Conservation (phyloP, 306 rosid species). For the Vigna angularis region DNA sequence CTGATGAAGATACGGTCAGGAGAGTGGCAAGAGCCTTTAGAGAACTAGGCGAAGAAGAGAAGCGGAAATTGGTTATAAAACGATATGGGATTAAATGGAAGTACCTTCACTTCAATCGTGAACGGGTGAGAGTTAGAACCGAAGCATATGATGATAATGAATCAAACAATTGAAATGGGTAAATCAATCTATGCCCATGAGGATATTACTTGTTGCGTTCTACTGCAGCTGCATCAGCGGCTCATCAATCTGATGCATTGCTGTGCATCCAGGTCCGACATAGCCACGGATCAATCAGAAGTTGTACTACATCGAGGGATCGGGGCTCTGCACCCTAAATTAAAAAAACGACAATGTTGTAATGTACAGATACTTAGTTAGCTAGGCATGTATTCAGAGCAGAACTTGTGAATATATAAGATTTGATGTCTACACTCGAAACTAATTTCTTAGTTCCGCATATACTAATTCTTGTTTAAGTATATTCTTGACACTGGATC, state of each 20-base stretch:
- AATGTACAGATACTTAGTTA: not conserved
- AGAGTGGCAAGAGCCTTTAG: slow-evolving; percentile 70
- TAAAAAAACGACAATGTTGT: slow-evolving; percentile 13
- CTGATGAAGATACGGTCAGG: slow-evolving; percentile 87
- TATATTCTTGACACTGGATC: not conserved
- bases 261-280: not conserved
- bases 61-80: slow-evolving; percentile 59
- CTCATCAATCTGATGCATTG: slow-evolving; percentile 10
- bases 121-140: slow-evolving; percentile 77
- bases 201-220: not conserved
- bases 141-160: slow-evolving; percentile 50
- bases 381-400: not conserved
- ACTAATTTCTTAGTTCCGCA: not conserved
- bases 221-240: slow-evolving; percentile 15
- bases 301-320: not conserved
- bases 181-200: slow-evolving; percentile 25
- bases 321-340: not conserved
- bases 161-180: slow-evolving; percentile 39
- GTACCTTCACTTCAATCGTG: slow-evolving; percentile 83
- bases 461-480: not conserved
- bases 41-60: slow-evolving; percentile 73
- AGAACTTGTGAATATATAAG: not conserved
- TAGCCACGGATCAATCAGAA: not conserved
- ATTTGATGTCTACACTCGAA: not conserved
- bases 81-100: slow-evolving; percentile 82